Percentiles rank a stretch among this genome's conserved stretches.
phyloP scores from a whole-genome alignment of 805 yeast species.

The Teunomyces funiuensis region DNA sequence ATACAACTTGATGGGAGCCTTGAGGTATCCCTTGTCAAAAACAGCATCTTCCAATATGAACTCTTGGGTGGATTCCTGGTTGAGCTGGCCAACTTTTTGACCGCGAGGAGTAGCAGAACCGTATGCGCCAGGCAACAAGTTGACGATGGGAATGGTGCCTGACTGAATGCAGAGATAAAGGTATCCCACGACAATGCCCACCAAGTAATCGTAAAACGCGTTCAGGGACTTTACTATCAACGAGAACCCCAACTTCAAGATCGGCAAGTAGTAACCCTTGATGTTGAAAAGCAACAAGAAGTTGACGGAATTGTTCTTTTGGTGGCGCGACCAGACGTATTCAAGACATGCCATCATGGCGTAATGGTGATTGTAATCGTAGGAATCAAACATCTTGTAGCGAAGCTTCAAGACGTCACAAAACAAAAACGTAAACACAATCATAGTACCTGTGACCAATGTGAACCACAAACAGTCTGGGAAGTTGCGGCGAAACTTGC shows the following conservation, averaged over 20 bases:
- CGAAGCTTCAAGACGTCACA: conserved; percentile 18
- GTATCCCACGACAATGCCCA: conserved; percentile 59
- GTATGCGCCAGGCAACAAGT: conserved; percentile 35
- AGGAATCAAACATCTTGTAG: conserved; percentile 22
- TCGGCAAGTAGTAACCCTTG: conserved; percentile 56
- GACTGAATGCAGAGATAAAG: conserved; percentile 64
- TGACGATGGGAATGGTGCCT: conserved; percentile 44
- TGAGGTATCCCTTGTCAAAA: conserved; percentile 52
- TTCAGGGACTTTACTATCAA: conserved; percentile 44
- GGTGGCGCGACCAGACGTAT: conserved; percentile 60
- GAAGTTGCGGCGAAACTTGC: conserved; percentile 47
- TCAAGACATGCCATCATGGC: conserved; percentile 56
- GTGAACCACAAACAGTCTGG: conserved; percentile 61
- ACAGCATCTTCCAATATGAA: conserved; percentile 41
- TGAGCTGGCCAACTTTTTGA: conserved; percentile 33
- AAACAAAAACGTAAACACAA: conserved; percentile 25
- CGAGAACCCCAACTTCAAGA: conserved; percentile 32
- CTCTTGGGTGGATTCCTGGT: conserved; percentile 9
- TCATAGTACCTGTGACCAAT: conserved; percentile 47
- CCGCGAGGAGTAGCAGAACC: conserved; percentile 14
- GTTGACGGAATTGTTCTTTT: conserved; percentile 52
- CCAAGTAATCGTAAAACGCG: conserved; percentile 39
- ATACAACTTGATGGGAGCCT: conserved; percentile 51
- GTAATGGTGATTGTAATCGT: conserved; percentile 26
- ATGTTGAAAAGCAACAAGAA: conserved; percentile 54